These are phyloP conservation scores for Jacaranda mimosifolia DNA, from an alignment of 257 asterid species.

Conservation along the genomic window DNA sequence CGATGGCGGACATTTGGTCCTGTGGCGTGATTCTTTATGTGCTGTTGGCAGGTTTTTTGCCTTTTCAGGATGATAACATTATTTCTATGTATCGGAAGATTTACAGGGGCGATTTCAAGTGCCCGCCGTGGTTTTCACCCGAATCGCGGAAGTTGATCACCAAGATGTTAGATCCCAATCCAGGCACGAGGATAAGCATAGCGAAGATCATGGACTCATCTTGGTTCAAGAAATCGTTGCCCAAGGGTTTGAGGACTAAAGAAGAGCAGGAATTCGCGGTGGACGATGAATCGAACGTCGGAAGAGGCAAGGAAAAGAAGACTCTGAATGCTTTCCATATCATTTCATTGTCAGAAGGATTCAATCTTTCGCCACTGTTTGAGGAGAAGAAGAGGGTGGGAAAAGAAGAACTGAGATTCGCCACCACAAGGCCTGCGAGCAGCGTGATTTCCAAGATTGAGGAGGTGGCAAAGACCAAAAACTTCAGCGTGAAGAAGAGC, in stretches of 20 bases:
- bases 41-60: slow-evolving; percentile 51
- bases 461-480: slow-evolving; percentile 63
- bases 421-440: slow-evolving; percentile 54
- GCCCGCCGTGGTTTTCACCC: slow-evolving; percentile 59
- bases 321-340: slow-evolving; percentile 60
- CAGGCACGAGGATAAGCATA: slow-evolving; percentile 47
- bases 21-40: slow-evolving; percentile 58
- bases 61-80: slow-evolving; percentile 55
- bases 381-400: slow-evolving; percentile 48
- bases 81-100: slow-evolving; percentile 51
- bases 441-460: slow-evolving; percentile 72
- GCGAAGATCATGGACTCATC: slow-evolving; percentile 47
- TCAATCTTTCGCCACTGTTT: slow-evolving; percentile 52
- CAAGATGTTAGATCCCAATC: slow-evolving; percentile 58
- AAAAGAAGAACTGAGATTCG: slow-evolving; percentile 45
- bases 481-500: slow-evolving; percentile 73
- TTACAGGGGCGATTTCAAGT: slow-evolving; percentile 56
- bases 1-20: slow-evolving; percentile 59
- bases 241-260: slow-evolving; percentile 17
- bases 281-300: slow-evolving; percentile 27
- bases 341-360: slow-evolving; percentile 59
- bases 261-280: slow-evolving; percentile 31
- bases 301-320: slow-evolving; percentile 44
- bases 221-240: slow-evolving; percentile 47
- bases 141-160: slow-evolving; percentile 45